Evolutionary conservation across 495 filamentous ascomycete species (phyloP), one percentile per base, ranked within the genome.

Genomic region (Penicillium diatomitis): DNA sequence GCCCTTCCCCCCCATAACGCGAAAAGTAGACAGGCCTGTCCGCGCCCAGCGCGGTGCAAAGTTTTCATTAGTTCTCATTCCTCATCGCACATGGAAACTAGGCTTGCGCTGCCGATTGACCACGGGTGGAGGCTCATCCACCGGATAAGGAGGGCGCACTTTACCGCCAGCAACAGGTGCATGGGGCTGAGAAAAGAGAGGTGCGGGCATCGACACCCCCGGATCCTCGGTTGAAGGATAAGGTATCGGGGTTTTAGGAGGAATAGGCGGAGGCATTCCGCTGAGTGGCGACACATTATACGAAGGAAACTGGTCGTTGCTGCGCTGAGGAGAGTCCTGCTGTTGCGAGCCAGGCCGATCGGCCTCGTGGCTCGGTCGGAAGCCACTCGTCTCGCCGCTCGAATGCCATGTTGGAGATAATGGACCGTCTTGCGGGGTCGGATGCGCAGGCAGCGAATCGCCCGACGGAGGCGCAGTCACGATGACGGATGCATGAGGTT

Each of bases 91-190:
- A 51, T 75, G 75, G 57, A 83, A 90, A 51, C 87, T 84, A 6
- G 90, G 90, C 65, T 96, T 96, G 60, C 84, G 81, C 47, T 85
- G 83, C 73, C 85, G 80, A 54, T 95, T 91, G 4, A 94, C 88
- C 8, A 73, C 66, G 1, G 90, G 90, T 33, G 89, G 88, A 8
- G 84, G 84, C n/a, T 85, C 87, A 49, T 94, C 87, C 47, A 82
- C 69, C 0, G 90, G 90, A 64, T 96, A 95, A 8, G 90, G 90
- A 45, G 84, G 70, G 12, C 67, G 65, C 10, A 62, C 46, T 47
- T 66, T 66, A 37, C 59, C 63, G 36, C 56, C 55, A 27, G 56
- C n/a, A 5, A 53, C 27, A 31, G 48, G 49, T 39, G 47, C 36
- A 1, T 49, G 49, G 31, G 54, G 47, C 31, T 51, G 50, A 5